phyloP scores from a whole-genome alignment of 805 yeast genomes.

The Suhomyces prunicola region DNA sequence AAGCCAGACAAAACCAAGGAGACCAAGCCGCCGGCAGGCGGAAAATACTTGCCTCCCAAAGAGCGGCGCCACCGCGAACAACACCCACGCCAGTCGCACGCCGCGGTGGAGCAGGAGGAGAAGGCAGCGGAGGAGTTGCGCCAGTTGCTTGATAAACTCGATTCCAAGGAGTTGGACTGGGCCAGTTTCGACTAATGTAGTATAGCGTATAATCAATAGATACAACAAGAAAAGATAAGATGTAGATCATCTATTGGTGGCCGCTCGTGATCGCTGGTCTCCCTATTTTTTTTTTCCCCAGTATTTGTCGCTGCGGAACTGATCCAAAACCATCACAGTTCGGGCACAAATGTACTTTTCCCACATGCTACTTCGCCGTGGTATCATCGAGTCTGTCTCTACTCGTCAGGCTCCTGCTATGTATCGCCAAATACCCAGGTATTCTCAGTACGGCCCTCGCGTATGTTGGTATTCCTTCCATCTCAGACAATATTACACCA shows the following conservation, averaged over 20 bases:
- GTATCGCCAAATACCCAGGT: not conserved
- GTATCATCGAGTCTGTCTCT: not conserved
- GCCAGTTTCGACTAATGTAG: constrained; percentile 24
- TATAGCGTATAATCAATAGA: constrained; percentile 1
- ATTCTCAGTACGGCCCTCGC: not conserved
- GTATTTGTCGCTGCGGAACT: too few species aligned
- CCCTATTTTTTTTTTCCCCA: not conserved
- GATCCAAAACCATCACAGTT: too few species aligned
- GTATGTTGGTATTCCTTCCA: not conserved
- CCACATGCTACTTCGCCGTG: not conserved
- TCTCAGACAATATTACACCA: not conserved
- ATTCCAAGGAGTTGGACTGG: constrained; percentile 28
- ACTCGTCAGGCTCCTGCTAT: not conserved
- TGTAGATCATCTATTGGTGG: not conserved
- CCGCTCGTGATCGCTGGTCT: not conserved
- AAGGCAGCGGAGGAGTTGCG: constrained; percentile 20
- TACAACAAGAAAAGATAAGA: not conserved
- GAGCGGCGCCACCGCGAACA: not conserved
- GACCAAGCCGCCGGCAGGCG: not conserved
- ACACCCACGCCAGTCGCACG: not conserved
- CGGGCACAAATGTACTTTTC: too few species aligned
- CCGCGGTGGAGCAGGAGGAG: constrained; percentile 3
- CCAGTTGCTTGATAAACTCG: constrained; percentile 26
- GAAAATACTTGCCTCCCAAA: not conserved
- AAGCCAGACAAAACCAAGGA: not conserved